Base-by-base conservation (phyloP, 2,329 filamentous ascomycete genomes). In the Neoscytalidium dimidiatum region DNA sequence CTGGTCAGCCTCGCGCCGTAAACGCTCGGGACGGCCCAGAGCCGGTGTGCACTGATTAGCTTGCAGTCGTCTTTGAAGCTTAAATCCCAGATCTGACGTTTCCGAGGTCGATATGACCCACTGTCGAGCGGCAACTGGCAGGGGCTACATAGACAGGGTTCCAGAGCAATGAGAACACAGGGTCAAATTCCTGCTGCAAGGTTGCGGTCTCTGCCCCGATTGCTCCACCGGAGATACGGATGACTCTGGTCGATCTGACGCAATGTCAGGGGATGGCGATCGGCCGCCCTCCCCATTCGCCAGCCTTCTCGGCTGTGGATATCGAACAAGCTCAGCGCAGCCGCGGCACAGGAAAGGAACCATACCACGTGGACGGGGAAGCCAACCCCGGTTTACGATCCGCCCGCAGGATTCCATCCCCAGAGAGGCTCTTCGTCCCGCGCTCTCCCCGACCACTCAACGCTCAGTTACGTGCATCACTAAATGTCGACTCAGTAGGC, bases 351-450 rank as follows among this genome's bases (percentile, higher is more conserved):
- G 28, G 9, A 41, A 14, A 38, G 14, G 33, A 13, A n/a, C 5
- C 21, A 17, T 9, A 43, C 52, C 52, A 57, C 52, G 52, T 57
- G 52, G 52, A n/a, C 14, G 17, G 1, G 33, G 21, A 17, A 13
- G 31, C 9, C 13, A 14, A 28, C 23, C 21, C 33, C 23, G 35
- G 13, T 41, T 33, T 19, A 14, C 35, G 13, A 28, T 23, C 26
- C 11, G 9, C 7, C 29, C 4, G 31, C 17, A 53, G 49, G 28
- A 21, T 21, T 19, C 2, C 26, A 13, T 8, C 2, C 23, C 52
- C 28, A 28, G 48, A 43, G 52, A 43, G 52, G 33, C 52, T 57
- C 52, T 57, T 57, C 21, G 19, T 56, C 21, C 52, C 35, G 52
- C 21, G 2, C 43, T 28, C 28, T 35, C 19, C 33, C 31, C 4